Percentiles rank a stretch among this genome's conserved stretches.
These are phyloP conservation scores for Picea sitchensis DNA, from an alignment of 75 land plant genomes.

Conservation along the genomic window DNA sequence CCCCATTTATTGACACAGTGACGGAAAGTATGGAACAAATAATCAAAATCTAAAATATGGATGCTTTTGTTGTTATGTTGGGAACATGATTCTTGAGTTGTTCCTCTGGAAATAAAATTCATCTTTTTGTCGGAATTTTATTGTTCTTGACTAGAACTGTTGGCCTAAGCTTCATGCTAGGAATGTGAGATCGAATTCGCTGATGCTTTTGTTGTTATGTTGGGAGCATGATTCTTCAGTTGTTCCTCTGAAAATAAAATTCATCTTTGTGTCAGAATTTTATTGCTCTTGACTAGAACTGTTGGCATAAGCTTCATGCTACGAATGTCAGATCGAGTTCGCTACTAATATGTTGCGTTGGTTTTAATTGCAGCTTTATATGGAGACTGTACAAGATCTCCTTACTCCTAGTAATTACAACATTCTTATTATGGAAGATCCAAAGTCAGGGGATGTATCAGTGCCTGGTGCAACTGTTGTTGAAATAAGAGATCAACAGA, in stretches of 20 bases:
- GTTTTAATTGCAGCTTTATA: constrained; percentile 69
- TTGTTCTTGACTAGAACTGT: background rate
- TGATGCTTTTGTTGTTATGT: too few relatives aligned
- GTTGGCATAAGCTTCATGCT: background rate
- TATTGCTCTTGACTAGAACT: background rate
- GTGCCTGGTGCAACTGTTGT: constrained; percentile 92
- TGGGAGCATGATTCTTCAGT: too few relatives aligned
- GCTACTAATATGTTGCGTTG: too few relatives aligned
- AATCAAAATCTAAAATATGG: too few relatives aligned
- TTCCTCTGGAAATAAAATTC: background rate
- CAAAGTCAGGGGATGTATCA: constrained; percentile 93
- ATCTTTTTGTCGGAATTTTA: background rate
- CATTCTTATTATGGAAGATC: constrained; percentile 94
- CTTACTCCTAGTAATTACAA: constrained; percentile 90
- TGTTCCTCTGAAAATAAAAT: background rate
- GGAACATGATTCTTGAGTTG: too few relatives aligned
- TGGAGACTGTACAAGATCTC: constrained; percentile 98
- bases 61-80: too few relatives aligned
- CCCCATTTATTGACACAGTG: too few relatives aligned
- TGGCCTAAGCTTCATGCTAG: background rate
- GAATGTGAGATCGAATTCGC: background rate
- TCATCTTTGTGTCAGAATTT: background rate
- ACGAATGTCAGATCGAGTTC: background rate
- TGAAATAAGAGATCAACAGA: constrained; percentile 76
- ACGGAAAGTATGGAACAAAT: too few relatives aligned